Evolutionary conservation across 176 grass and related monocot genomes (phyloP), one percentile per base, ranked within the genome.

Genomic region (Triticum turgidum): DNA sequence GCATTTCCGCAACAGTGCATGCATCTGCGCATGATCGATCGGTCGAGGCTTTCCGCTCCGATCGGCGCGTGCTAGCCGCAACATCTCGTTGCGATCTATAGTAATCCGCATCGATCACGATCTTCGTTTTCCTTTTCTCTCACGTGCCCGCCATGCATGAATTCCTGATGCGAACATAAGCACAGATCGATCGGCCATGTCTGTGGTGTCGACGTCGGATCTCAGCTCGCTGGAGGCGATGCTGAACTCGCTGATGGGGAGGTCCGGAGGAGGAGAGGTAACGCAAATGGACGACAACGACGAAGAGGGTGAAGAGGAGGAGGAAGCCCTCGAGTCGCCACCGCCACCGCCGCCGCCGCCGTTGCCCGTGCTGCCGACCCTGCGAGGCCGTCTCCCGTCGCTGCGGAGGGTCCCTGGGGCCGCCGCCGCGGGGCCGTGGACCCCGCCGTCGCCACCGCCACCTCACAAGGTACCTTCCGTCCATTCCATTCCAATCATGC

Each of bases 151-250:
- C 32, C 32, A 45, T 22, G 11, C 5, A 74, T 7, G 11, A 74
- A 79, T 63, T 79, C 34, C 5, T 13, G 20, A 62, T 35, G 54
- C 54, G 20, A 62, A 62, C 3, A 35, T 27, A 80, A 42, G 61
- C 25, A 30, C 44, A 1, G 22, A 29, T 30, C 61, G 39, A 80
- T 42, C 39, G 41, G 79, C 39, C 15, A 30, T 65, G 24, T 66
- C 25, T 39, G 38, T 1, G 51, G 27, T 34, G 22, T 45, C 62
- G 24, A 1, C 59, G n/a, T 66, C 81, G 27, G 56, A 42, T 20
- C 32, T 58, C n/a, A 84, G 87, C 58, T 84, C 67, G 11, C 76
- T 84, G 66, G 87, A 89, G 30, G 67, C 67, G 32, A 84, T 84
- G 87, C 76, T 89, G 27, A 8, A 65, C 5, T 84, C 87, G 17